These are phyloP conservation scores for Backusella circina DNA, from an alignment of 192 early-diverging fungal species.

Conservation along the genomic window DNA sequence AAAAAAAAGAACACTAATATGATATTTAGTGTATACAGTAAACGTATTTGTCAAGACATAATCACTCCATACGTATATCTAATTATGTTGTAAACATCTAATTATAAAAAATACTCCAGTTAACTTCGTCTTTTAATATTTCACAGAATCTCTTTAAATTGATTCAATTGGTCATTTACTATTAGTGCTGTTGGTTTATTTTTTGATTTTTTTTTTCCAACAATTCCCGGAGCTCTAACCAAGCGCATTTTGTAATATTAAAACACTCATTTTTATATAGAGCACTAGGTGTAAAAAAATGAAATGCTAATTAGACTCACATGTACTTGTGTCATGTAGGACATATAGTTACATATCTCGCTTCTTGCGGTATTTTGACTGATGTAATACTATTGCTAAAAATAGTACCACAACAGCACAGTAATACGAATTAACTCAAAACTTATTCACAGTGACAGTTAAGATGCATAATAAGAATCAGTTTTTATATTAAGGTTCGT, in stretches of 20 bases:
- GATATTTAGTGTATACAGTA: background rate
- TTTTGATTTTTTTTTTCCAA: background rate
- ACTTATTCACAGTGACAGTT: background rate
- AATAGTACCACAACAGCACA: background rate
- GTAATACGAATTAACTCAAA: background rate
- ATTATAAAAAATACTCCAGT: background rate
- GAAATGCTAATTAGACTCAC: background rate
- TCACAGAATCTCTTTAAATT: background rate
- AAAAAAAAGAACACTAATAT: background rate
- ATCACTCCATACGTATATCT: background rate
- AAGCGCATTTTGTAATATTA: background rate
- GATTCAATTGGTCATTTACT: background rate
- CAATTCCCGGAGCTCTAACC: background rate
- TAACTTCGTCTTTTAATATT: background rate
- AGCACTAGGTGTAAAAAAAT: background rate
- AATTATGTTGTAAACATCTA: background rate
- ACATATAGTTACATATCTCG: background rate
- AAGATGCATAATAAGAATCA: background rate
- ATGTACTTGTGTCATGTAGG: background rate
- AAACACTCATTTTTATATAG: background rate
- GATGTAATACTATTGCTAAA: background rate
- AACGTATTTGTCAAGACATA: background rate
- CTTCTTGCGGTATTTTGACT: background rate
- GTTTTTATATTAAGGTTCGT: background rate
- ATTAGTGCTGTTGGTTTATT: background rate